These are phyloP conservation scores for Eucalyptus fibrosa DNA, from an alignment of 345 rosid species.

Conservation along the genomic window DNA sequence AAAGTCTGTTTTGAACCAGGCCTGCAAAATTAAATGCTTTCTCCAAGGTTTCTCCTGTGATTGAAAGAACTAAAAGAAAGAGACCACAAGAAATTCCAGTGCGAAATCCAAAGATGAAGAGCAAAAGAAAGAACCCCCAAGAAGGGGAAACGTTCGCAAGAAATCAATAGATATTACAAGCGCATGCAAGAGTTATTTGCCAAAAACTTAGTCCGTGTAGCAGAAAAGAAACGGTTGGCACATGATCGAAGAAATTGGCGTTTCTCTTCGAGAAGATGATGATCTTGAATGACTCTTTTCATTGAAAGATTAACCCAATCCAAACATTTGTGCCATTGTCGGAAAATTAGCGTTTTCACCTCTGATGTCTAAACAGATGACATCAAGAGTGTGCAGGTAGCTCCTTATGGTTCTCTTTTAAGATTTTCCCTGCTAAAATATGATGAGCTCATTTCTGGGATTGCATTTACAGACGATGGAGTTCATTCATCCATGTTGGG, in stretches of 20 bases:
- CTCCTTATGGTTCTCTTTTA: rapidly evolving
- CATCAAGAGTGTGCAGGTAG: background rate
- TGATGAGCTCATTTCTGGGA: too few species aligned
- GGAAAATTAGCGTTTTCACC: background rate
- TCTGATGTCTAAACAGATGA: rapidly evolving
- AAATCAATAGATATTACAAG: too few species aligned
- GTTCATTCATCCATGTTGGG: rapidly evolving
- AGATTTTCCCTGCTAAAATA: background rate
- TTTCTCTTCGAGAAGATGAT: too few species aligned
- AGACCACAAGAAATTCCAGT: background rate
- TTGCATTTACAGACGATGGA: rapidly evolving
- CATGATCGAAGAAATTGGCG: too few species aligned
- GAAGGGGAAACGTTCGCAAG: too few species aligned
- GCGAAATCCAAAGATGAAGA: rapidly evolving
- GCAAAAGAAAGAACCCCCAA: too few species aligned
- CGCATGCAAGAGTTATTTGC: too few species aligned
- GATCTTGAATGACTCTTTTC: too few species aligned
- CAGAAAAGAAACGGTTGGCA: too few species aligned
- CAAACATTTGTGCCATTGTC: rapidly evolving
- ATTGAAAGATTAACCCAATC: background rate
- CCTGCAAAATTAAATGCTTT: background rate
- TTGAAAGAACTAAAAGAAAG: background rate
- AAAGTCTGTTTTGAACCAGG: background rate
- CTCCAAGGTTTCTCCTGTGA: background rate
- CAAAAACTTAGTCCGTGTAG: too few species aligned